Evolutionary conservation across 2,329 filamentous ascomycete genomes (phyloP), one percentile per base, ranked within the genome.

Genomic region (Botryosphaeria dothidea): DNA sequence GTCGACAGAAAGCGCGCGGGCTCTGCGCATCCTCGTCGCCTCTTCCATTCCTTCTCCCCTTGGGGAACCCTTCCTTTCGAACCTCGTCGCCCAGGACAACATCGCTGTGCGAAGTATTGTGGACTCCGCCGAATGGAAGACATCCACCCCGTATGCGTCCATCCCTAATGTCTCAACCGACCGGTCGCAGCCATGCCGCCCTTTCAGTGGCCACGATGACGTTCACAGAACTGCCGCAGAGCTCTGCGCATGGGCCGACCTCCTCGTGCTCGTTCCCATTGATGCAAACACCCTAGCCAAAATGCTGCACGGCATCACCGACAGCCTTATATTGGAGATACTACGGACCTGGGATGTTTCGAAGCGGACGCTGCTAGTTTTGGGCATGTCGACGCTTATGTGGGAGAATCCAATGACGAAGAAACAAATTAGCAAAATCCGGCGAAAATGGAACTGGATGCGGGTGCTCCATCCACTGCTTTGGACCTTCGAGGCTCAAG

Each of bases 351-450:
- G 93, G 93, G 89, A 96, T 71, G 88, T 90, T 0, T 90, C 89
- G 6, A 97, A 97, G 79, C 91, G 90, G 70, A 90, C 96, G 31
- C 80, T 97, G 56, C 81, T 97, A 65, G 89, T 96, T 6, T 93
- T 93, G 0, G 92, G 92, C 68, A 96, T 97, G 93, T 94, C 91
- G 36, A 88, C 87, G 1, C 85, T 91, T 66, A 93, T 94, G 88
- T 96, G 92, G 92, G 88, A 93, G 73, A 93, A 95, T 71, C 92
- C 93, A 2, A 89, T 93, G 79, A 96, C 92, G 17, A 92, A 91
- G 79, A 90, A 92, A 71, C 93, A 97, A 74, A 84, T 97, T 67
- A 90, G 87, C 77, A 95, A 96, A 78, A 87, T 97, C 46, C 85
- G 89, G 68, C 83, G 87, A 68, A 93, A 92, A 75, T 96, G 92